Conservation (phyloP, 2,329 filamentous ascomycete species). For the Cercospora sp. region DNA sequence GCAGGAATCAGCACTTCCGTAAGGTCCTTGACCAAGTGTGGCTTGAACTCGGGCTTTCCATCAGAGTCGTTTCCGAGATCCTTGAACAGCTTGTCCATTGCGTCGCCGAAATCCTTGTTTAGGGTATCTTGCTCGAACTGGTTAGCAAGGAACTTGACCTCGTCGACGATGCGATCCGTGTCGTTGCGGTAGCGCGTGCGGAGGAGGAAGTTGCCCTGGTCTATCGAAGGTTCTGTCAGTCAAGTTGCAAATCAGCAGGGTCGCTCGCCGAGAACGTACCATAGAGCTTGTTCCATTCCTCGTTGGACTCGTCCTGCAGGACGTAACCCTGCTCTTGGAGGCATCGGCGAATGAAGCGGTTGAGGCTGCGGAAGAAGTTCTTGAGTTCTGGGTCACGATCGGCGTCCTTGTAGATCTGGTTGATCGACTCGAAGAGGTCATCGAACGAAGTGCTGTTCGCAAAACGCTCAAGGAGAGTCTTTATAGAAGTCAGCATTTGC, state of each 20-base stretch:
- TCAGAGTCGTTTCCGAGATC: slow-evolving; percentile 85
- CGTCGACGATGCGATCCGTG: slow-evolving; percentile 82
- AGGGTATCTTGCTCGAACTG: slow-evolving; percentile 88
- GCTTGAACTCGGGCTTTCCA: slow-evolving; percentile 88
- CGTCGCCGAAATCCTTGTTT: slow-evolving; percentile 76
- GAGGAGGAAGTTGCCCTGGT: slow-evolving; percentile 80
- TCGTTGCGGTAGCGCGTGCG: slow-evolving; percentile 84
- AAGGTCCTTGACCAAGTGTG: slow-evolving; percentile 85
- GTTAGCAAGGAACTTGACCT: slow-evolving; percentile 82
- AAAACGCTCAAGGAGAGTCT: slow-evolving; percentile 89
- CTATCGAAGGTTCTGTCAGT: slow-evolving; percentile 39
- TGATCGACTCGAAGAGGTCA: slow-evolving; percentile 81
- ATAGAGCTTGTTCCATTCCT: slow-evolving; percentile 81
- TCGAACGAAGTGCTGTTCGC: slow-evolving; percentile 90
- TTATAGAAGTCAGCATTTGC: slow-evolving; percentile 53
- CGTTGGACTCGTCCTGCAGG: slow-evolving; percentile 74
- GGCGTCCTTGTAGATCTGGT: slow-evolving; percentile 81
- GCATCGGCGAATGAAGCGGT: slow-evolving; percentile 77
- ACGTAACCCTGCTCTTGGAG: slow-evolving; percentile 90
- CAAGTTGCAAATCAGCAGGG: neutral
- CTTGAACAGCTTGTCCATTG: slow-evolving; percentile 80
- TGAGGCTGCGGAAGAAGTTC: slow-evolving; percentile 79
- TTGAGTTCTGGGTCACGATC: slow-evolving; percentile 83
- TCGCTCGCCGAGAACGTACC: neutral
- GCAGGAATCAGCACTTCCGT: slow-evolving; percentile 82